These are phyloP conservation scores for Kingdonia uniflora DNA, from an alignment of 164 flowering plant genomes.

Conservation along the genomic window DNA sequence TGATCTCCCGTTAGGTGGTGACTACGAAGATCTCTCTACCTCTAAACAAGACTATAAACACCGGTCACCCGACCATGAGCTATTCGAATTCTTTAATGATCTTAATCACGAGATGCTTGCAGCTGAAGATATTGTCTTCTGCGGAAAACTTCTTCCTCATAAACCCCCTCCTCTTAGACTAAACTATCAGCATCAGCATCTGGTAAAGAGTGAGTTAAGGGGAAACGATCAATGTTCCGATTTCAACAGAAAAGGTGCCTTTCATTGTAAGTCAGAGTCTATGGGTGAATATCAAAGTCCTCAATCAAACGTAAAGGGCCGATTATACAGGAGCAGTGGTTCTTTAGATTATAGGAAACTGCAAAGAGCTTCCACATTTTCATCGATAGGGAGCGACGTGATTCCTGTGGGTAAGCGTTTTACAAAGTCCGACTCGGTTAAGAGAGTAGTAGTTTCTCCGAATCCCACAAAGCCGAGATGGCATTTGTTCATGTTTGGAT, in stretches of 20 bases:
- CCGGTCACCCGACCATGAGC: slow-evolving; percentile 19
- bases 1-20: slow-evolving; percentile 18
- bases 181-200: neutral
- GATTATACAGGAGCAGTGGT: slow-evolving; percentile 19
- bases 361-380: slow-evolving; percentile 8
- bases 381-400: slow-evolving; percentile 2
- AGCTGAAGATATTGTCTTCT: slow-evolving; percentile 50
- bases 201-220: neutral
- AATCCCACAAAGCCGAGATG: slow-evolving; percentile 28
- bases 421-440: neutral
- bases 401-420: neutral
- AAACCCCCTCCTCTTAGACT: slow-evolving; percentile 1
- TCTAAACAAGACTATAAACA: neutral
- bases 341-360: slow-evolving; percentile 30
- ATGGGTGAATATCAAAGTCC: slow-evolving; percentile 14
- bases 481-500: slow-evolving; percentile 32
- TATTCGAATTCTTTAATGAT: slow-evolving; percentile 45
- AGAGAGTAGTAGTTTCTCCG: too few relatives aligned
- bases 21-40: neutral
- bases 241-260: neutral
- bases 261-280: slow-evolving; percentile 29
- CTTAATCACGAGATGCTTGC: slow-evolving; percentile 20
- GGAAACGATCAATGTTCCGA: neutral
- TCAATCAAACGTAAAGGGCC: slow-evolving; percentile 10
- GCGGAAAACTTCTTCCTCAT: slow-evolving; percentile 46